Evolutionary conservation across 306 rosid genomes (phyloP).

Genomic region (Dalbergia oliveri): DNA sequence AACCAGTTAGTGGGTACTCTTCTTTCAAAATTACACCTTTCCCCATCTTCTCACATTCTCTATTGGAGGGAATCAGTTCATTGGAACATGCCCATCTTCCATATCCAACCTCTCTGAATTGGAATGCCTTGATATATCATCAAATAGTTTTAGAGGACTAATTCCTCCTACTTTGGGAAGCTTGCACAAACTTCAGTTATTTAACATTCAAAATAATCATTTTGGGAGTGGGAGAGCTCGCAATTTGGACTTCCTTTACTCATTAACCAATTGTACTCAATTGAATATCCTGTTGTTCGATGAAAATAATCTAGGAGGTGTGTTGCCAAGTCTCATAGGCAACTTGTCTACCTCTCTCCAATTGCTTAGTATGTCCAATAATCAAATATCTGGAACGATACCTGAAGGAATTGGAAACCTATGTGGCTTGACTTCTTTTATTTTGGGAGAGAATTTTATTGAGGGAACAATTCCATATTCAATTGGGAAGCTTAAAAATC

Average conservation of each 20-base stretch:
- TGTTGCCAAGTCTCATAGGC: conserved; percentile 30
- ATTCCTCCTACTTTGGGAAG: conserved; percentile 9
- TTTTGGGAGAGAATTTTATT: background rate
- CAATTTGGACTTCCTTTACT: background rate
- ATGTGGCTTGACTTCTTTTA: background rate
- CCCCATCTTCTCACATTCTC: no score
- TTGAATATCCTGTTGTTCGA: background rate
- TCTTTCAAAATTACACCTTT: conserved; percentile 18
- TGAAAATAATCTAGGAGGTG: conserved; percentile 34
- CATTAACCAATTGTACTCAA: conserved; percentile 43
- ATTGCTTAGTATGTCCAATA: background rate
- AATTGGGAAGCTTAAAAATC: conserved; percentile 39
- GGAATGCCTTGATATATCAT: no score
- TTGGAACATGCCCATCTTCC: no score
- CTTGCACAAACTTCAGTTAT: background rate
- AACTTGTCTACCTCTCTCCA: conserved; percentile 13
- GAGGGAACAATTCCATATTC: conserved; percentile 44
- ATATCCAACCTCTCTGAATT: no score
- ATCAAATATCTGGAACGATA: conserved; percentile 45
- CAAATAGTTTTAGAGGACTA: no score
- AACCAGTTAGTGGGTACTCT: conserved; percentile 34
- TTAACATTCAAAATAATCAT: background rate
- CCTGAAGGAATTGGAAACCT: conserved; percentile 42
- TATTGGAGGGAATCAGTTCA: no score
- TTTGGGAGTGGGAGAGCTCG: conserved; percentile 27